Evolutionary conservation across 78 protist genomes (phyloP).

Genomic region (Emiliania huxleyi): DNA sequence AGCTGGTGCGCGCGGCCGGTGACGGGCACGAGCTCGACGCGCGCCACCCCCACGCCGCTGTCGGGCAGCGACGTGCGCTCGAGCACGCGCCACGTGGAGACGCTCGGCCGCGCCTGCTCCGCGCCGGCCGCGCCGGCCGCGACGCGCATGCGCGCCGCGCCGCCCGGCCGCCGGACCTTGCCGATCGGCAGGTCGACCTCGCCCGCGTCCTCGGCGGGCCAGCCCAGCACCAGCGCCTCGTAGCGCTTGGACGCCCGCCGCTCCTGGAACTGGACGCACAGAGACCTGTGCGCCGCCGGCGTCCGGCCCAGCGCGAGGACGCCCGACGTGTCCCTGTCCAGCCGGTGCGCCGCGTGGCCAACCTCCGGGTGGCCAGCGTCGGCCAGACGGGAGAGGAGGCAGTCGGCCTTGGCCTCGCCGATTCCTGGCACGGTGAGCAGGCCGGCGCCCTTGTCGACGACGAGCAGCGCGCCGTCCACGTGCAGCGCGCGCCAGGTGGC

Average conservation of each 20-base stretch:
- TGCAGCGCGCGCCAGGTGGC: background rate
- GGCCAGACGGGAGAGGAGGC: background rate
- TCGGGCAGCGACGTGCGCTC: background rate
- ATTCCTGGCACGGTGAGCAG: background rate
- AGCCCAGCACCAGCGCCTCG: background rate
- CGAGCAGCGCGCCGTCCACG: background rate
- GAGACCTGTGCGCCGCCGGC: background rate
- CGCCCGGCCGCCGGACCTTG: background rate
- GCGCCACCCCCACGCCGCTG: background rate
- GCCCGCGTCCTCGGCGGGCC: background rate
- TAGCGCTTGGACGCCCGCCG: background rate
- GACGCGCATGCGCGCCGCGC: background rate
- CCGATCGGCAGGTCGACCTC: background rate
- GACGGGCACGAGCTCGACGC: background rate
- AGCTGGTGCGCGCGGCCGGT: background rate
- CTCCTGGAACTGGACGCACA: background rate
- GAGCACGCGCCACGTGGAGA: background rate
- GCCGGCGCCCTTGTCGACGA: slow-evolving; percentile 6
- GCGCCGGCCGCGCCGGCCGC: background rate
- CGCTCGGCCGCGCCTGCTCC: background rate
- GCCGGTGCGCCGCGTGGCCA: background rate
- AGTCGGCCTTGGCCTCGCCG: background rate
- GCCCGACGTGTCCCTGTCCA: background rate
- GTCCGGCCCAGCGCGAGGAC: background rate
- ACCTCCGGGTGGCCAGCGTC: background rate